These are phyloP conservation scores for Silene uniflora DNA, from an alignment of 148 eudicot genomes.

Conservation along the genomic window DNA sequence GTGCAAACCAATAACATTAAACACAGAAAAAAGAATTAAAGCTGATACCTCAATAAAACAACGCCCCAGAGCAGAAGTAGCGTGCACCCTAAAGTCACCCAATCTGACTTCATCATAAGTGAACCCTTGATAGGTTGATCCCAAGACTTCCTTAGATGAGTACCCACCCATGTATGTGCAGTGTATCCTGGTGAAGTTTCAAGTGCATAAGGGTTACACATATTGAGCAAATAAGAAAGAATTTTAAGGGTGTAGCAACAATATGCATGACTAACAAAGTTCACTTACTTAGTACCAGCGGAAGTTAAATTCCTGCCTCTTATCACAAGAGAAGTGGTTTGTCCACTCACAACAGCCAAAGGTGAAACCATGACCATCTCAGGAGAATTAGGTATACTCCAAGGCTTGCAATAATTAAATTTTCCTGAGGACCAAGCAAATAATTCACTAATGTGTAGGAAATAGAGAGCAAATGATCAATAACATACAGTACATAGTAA, in stretches of 20 bases:
- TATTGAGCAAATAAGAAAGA: background rate
- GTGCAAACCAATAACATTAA: background rate
- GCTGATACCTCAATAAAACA: slow-evolving; percentile 75
- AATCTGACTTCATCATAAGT: slow-evolving; percentile 42
- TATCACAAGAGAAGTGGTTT: slow-evolving; percentile 49
- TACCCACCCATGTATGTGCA: slow-evolving; percentile 31
- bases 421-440: slow-evolving; percentile 20
- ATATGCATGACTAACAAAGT: background rate
- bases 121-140: slow-evolving; percentile 29
- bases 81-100: slow-evolving; percentile 39
- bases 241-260: background rate
- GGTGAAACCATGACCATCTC: slow-evolving; percentile 67
- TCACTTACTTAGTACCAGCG: slow-evolving; percentile 32
- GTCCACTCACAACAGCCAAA: slow-evolving; percentile 72
- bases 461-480: background rate
- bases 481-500: background rate
- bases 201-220: background rate
- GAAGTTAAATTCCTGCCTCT: slow-evolving; percentile 53
- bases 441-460: background rate
- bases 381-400: slow-evolving; percentile 39
- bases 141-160: slow-evolving; percentile 25
- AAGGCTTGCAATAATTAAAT: slow-evolving; percentile 29
- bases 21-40: background rate
- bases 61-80: slow-evolving; percentile 47
- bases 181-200: slow-evolving; percentile 26